These are phyloP conservation scores for Taxillus chinensis DNA, from an alignment of 164 flowering plant species.

Conservation along the genomic window DNA sequence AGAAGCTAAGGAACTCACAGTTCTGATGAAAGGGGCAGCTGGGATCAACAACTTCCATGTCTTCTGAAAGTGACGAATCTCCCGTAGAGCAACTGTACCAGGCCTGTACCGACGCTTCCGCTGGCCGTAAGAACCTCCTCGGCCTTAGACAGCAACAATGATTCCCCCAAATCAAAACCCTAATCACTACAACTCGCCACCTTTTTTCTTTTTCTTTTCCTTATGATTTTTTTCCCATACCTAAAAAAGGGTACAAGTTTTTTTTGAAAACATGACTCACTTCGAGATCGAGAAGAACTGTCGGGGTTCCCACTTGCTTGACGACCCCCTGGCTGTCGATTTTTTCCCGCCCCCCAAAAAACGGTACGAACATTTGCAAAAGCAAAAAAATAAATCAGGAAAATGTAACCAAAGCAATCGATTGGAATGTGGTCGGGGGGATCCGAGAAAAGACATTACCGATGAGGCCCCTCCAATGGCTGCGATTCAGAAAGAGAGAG, in stretches of 20 bases:
- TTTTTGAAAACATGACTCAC: too few relatives aligned
- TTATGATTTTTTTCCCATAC: neutral
- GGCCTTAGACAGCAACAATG: neutral
- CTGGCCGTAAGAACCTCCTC: neutral
- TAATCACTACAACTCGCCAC: neutral
- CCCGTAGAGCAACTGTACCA: conserved; percentile 53
- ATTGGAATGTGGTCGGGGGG: neutral
- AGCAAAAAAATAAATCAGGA: neutral
- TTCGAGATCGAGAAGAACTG: too few relatives aligned
- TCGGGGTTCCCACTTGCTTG: too few relatives aligned
- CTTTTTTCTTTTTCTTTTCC: neutral
- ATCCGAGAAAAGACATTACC: neutral
- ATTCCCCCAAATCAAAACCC: neutral
- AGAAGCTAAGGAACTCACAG: conserved; percentile 18
- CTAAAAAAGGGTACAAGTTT: too few relatives aligned
- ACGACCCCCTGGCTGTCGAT: too few relatives aligned
- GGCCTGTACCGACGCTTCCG: conserved; percentile 34
- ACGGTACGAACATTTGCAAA: too few relatives aligned
- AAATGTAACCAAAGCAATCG: neutral
- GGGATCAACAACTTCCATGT: conserved; percentile 29
- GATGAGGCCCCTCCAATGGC: conserved; percentile 3
- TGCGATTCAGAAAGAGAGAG: neutral
- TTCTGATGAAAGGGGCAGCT: conserved; percentile 40
- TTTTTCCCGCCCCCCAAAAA: too few relatives aligned
- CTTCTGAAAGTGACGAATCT: conserved; percentile 45